Base-by-base conservation (phyloP, 2,329 filamentous ascomycete species). In the Chaetomium globosum region DNA sequence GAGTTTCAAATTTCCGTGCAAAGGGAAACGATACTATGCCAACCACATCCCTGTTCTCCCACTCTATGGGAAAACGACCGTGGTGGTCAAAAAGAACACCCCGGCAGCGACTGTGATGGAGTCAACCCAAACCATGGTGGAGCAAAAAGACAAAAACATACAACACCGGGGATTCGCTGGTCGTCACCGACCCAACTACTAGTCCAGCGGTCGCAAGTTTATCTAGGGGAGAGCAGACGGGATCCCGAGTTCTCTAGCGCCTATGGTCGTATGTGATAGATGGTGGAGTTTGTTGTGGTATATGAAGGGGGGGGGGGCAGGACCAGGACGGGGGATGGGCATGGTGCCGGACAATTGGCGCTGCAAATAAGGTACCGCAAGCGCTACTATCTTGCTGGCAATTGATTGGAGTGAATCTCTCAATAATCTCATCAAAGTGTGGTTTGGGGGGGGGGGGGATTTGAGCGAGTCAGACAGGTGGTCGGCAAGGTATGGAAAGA, bases 81-180 rank as follows among this genome's bases (percentile, higher is more conserved):
- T 26, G 46, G 16, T 16, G 31, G 12, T 16, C 46, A 51, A 31
- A 21, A n/a, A 30, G 33, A 39, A 6, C 30, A 10, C 21, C 16
- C 10, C 19, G 36, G 5, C 13, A 8, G 46, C 13, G 13, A 1
- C 1, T 43, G 16, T 1, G 10, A 39, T 56, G 54, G 54, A 5
- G 55, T 48, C 39, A 19, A 31, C 16, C 16, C 16, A 23, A 16
- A 43, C 10, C 4, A 23, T 31, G 23, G 36, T 58, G 33, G 54
- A 28, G n/a, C 33, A 43, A 58, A 43, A 43, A 58, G 21, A 57
- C 28, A 48, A 57, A 43, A 57, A 57, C 36, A 57, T 57, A 58
- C 55, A 58, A 58, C 55, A 58, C 36, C 55, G 26, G 33, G 54
- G 54, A 57, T 57, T 57, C 54, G 33, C 46, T n/a, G 19, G 46